These are phyloP conservation scores for Zangia roseola DNA, from an alignment of 768 basidiomycete species.

Conservation along the genomic window DNA sequence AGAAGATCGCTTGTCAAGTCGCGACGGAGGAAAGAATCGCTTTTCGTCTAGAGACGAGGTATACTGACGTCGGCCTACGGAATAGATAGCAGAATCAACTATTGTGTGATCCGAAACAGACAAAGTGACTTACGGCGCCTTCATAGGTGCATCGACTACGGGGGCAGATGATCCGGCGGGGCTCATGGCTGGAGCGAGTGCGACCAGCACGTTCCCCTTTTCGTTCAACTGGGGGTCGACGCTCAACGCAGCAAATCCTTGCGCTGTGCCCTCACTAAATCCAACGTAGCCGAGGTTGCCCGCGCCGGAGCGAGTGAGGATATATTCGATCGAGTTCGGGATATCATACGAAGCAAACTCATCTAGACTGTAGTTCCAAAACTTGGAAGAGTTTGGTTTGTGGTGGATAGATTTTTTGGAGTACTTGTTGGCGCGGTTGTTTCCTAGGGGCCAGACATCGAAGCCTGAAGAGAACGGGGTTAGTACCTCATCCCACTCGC, in stretches of 20 bases:
- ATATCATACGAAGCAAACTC: conserved; percentile 90
- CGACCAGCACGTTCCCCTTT: conserved; percentile 78
- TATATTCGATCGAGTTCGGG: conserved; percentile 77
- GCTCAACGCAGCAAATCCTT: conserved; percentile 84
- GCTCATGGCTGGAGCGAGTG: conserved; percentile 81
- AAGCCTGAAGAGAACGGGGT: conserved; percentile 41
- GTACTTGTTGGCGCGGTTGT: conserved; percentile 86
- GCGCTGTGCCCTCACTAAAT: conserved; percentile 79
- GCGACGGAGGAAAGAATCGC: conserved; percentile 77
- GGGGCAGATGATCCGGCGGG: conserved; percentile 73
- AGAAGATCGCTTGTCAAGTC: conserved; percentile 82
- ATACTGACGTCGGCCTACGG: conserved; percentile 68
- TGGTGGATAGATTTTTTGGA: conserved; percentile 78
- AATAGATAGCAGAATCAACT: background rate
- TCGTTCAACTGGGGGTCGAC: conserved; percentile 77
- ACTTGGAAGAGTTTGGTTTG: conserved; percentile 63
- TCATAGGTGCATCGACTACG: conserved; percentile 84
- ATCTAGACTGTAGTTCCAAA: conserved; percentile 82
- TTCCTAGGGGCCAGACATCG: conserved; percentile 86
- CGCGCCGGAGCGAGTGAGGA: conserved; percentile 66
- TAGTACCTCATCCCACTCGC: background rate
- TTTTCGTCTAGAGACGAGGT: conserved; percentile 79
- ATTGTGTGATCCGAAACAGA: conserved; percentile 51
- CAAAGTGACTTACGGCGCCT: conserved; percentile 57
- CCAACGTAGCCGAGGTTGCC: conserved; percentile 74